phyloP scores from a whole-genome alignment of 441 rosid genomes.

The Capsella rubella region DNA sequence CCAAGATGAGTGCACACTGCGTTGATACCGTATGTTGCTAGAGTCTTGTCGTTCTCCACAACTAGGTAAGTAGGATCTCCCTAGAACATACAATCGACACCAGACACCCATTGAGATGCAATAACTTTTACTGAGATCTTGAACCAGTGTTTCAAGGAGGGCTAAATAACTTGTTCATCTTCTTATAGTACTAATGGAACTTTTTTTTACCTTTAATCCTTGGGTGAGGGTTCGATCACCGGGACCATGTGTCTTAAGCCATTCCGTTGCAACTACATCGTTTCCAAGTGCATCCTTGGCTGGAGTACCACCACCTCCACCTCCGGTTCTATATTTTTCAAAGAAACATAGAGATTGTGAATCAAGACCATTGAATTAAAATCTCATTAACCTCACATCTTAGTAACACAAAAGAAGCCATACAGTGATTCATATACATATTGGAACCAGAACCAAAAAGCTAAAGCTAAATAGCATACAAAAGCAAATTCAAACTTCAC shows the following conservation, averaged over 20 bases:
- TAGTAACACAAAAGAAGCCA: conserved; percentile 12
- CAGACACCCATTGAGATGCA: conserved; percentile 16
- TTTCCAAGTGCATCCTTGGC: conserved; percentile 97
- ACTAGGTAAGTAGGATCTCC: conserved; percentile 99
- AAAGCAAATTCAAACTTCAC: conserved; percentile 5
- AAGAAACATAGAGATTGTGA: not conserved
- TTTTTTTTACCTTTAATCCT: conserved; percentile 72
- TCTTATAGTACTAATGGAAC: not conserved
- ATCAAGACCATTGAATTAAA: not conserved
- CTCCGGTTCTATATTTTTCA: conserved; percentile 54
- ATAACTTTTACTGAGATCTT: not conserved
- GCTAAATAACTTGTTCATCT: not conserved
- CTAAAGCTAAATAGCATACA: not conserved
- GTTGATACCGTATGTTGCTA: conserved; percentile 87
- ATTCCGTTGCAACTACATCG: conserved; percentile 65
- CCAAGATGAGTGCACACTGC: conserved; percentile 98
- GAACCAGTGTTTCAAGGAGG: not conserved
- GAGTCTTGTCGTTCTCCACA: conserved; percentile 86
- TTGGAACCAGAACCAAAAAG: not conserved
- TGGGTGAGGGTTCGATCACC: conserved; percentile 91
- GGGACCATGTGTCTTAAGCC: conserved; percentile 87
- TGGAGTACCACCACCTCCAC: conserved; percentile 68
- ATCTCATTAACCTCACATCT: not conserved
- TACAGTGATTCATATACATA: conserved; percentile 1
- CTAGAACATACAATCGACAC: conserved; percentile 44